These are phyloP conservation scores for Ilyonectria mors-panacis DNA, from an alignment of 2,329 filamentous ascomycete genomes.

Conservation along the genomic window DNA sequence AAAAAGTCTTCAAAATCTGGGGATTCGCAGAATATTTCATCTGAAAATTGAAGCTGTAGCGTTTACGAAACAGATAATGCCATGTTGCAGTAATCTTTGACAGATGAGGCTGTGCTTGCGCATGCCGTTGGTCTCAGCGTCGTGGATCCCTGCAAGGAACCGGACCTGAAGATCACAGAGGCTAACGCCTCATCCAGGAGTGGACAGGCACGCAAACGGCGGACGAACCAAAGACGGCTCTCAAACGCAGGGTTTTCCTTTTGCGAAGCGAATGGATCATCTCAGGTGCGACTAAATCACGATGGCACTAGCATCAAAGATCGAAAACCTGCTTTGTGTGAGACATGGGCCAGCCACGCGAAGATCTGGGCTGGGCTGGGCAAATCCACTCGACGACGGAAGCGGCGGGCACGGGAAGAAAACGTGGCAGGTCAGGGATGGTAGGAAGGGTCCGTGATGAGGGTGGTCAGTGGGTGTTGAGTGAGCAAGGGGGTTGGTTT, in stretches of 20 bases:
- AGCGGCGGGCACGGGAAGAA: constrained; percentile 33
- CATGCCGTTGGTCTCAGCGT: background rate
- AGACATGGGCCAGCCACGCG: constrained; percentile 20
- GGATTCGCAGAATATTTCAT: no score
- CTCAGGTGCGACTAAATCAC: background rate
- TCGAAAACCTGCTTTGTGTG: background rate
- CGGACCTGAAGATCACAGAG: background rate
- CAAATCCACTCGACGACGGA: constrained; percentile 16
- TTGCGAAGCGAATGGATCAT: background rate
- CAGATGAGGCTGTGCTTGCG: background rate
- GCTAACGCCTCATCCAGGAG: background rate
- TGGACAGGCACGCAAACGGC: background rate
- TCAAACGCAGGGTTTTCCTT: no score
- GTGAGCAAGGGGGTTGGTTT: background rate
- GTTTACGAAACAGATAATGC: background rate
- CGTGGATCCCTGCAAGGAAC: background rate
- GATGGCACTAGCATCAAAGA: constrained; percentile 3
- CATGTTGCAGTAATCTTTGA: background rate
- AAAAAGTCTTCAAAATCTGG: no score
- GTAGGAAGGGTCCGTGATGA: constrained; percentile 34
- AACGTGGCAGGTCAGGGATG: constrained; percentile 48
- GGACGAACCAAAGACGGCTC: background rate
- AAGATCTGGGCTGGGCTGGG: background rate
- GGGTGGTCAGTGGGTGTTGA: constrained; percentile 3
- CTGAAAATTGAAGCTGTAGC: no score